Percentiles rank a stretch among this genome's conserved stretches.
phyloP scores from a whole-genome alignment of 2,329 filamentous ascomycete species.

The Ascosphaera apis region DNA sequence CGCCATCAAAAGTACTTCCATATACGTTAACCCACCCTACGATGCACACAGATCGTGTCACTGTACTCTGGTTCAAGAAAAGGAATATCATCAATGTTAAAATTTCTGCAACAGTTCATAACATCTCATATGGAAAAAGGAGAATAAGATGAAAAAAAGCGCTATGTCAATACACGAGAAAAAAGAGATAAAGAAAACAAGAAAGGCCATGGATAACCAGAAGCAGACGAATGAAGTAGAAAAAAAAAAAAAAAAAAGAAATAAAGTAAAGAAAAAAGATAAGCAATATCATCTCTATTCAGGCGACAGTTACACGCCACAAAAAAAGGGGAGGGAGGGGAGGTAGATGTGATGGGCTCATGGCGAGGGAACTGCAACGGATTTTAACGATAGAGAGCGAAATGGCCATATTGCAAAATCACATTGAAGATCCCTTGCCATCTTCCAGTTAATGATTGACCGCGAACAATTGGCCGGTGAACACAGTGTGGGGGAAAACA shows the following conservation, averaged over 20 bases:
- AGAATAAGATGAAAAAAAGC: no score
- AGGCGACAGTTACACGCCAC: neutral
- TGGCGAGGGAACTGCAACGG: neutral
- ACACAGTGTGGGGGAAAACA: neutral
- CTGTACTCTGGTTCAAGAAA: no score
- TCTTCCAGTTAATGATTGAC: no score
- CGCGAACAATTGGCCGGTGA: no score
- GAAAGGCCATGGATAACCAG: neutral
- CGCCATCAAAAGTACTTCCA: no score
- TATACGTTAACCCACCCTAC: no score
- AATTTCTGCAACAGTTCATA: no score
- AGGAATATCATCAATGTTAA: no score
- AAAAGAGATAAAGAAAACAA: constrained; percentile 1
- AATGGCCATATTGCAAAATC: neutral
- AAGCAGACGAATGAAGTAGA: neutral
- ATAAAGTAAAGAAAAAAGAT: neutral
- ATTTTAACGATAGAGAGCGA: neutral
- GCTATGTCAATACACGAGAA: no score
- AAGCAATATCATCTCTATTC: neutral
- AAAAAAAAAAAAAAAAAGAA: neutral
- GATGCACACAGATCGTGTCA: no score
- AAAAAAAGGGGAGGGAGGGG: neutral
- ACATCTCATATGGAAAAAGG: no score
- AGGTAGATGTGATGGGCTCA: neutral
- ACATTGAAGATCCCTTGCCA: no score